A percentile compares a stretch with the other conserved stretches of the same genome.
Evolutionary conservation across 164 flowering plant genomes (phyloP).

Genomic region (Tetrastigma voinierianum): DNA sequence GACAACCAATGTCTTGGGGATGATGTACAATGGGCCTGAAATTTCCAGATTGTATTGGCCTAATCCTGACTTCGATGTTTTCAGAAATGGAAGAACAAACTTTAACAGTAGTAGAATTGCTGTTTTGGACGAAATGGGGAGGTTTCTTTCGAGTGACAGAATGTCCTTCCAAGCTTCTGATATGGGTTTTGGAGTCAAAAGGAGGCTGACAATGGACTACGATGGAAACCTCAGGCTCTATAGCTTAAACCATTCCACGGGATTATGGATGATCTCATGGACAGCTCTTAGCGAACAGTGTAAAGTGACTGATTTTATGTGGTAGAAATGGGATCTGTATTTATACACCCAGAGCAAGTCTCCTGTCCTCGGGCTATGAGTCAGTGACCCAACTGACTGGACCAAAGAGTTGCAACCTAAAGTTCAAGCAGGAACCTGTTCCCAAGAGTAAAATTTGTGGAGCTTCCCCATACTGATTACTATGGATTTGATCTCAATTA

Average conservation of each 20-base stretch:
- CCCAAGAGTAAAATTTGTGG: conserved; percentile 17
- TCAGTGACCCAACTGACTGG: no score
- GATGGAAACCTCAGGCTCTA: conserved; percentile 53
- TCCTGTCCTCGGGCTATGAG: background rate
- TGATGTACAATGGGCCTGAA: conserved; percentile 41
- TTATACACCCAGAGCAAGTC: conserved; percentile 25
- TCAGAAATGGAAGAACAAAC: conserved; percentile 25
- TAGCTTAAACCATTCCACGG: conserved; percentile 23
- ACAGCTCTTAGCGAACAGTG: conserved; percentile 28
- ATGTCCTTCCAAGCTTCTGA: conserved; percentile 34
- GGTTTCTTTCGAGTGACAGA: conserved; percentile 35
- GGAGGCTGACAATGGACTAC: conserved; percentile 39
- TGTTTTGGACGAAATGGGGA: conserved; percentile 24
- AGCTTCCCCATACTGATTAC: conserved; percentile 30
- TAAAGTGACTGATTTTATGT: conserved; percentile 45
- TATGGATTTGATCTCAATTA: conserved; percentile 33
- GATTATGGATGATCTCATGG: conserved; percentile 38
- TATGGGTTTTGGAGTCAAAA: conserved; percentile 22
- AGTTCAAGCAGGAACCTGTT: conserved; percentile 27
- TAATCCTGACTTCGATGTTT: conserved; percentile 11
- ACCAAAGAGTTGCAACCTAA: conserved; percentile 17
- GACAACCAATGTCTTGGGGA: conserved; percentile 31
- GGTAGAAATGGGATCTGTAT: conserved; percentile 43
- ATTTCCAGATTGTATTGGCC: conserved; percentile 41
- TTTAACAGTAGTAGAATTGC: conserved; percentile 32